Evolutionary conservation across 163 green algal genomes (phyloP), one percentile per base, ranked within the genome.

Genomic region (Prototheca wickerhamii): DNA sequence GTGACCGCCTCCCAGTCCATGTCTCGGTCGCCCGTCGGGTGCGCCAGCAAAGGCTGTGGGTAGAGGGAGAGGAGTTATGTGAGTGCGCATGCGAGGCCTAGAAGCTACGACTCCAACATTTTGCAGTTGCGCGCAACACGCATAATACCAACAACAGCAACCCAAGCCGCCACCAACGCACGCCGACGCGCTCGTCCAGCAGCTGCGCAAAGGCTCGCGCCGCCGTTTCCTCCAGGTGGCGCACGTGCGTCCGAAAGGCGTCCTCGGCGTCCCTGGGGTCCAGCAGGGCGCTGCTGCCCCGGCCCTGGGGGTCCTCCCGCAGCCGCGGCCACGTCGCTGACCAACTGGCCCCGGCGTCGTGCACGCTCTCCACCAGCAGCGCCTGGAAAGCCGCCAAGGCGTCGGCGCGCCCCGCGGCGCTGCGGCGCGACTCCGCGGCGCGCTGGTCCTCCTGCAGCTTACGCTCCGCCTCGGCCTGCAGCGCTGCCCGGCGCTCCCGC

Each of bases 321-420:
- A 91, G 68, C 37, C 68, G 56, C 5, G 64, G 44, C 49, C 64
- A 58, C 60, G 69, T 79, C 23, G 75, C 70, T 0, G 25, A 2
- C 79, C 82, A 94, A 30, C 59, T 35, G 0, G 71, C 77, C 1
- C 67, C 73, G 3, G 77, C 64, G 20, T 88, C 74, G 34, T 81
- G 74, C 61, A 91, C 79, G 23, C 80, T 30, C 74, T 94, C 87
- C 3, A 32, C 63, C 60, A 94, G 73, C 63, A 94, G 79, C 8
- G 81, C 83, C 20, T 69, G 67, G 62, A 80, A 92, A 35, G 75
- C 57, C 23, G 74, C 52, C 29, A 76, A 61, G 4, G 83, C 86
- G 50, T 82, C 77, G 18, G 61, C 28, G 32, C 79, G 74, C 1
- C 73, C 79, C 1, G 85, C 84, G 18, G 58, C 58, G 53, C 66